phyloP scores from a whole-genome alignment of 306 rosid species.

The barrel medic (Medicago truncatula) region DNA sequence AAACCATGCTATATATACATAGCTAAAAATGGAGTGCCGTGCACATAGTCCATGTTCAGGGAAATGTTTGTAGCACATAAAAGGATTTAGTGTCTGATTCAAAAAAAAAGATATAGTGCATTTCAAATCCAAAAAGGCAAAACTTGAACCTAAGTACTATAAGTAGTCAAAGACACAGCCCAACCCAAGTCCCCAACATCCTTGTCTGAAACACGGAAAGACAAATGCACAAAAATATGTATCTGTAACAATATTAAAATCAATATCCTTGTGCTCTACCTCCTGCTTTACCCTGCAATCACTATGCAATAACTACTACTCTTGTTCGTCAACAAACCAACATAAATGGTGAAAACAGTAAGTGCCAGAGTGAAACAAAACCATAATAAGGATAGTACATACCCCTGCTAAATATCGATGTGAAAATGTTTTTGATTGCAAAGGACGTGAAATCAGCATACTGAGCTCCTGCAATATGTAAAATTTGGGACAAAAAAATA shows the following conservation, averaged over 20 bases:
- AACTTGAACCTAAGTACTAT: not conserved
- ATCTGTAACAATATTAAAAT: conserved; percentile 34
- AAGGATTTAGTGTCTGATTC: not conserved
- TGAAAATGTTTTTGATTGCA: conserved; percentile 84
- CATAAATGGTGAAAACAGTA: not conserved
- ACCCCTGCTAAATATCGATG: conserved; percentile 94
- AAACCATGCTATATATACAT: not conserved
- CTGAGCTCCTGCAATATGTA: conserved; percentile 74
- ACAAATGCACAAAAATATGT: conserved; percentile 2
- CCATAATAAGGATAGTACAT: conserved; percentile 54
- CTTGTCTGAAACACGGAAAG: not conserved
- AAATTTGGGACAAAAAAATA: conserved; percentile 16
- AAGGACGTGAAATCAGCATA: conserved; percentile 71
- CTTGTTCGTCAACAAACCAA: conserved; percentile 18
- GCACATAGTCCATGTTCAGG: not conserved
- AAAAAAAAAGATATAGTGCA: not conserved
- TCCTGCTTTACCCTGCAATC: conserved; percentile 7
- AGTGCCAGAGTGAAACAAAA: conserved; percentile 3
- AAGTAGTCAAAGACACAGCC: not conserved
- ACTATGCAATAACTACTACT: not conserved
- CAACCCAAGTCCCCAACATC: conserved; percentile 13
- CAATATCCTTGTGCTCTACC: conserved; percentile 11
- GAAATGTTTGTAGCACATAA: conserved; percentile 6
- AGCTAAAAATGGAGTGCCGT: conserved; percentile 10
- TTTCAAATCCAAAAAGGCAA: conserved; percentile 7